Evolutionary conservation across 2,329 filamentous ascomycete genomes (phyloP).

Genomic region (Phialocephala sp.): DNA sequence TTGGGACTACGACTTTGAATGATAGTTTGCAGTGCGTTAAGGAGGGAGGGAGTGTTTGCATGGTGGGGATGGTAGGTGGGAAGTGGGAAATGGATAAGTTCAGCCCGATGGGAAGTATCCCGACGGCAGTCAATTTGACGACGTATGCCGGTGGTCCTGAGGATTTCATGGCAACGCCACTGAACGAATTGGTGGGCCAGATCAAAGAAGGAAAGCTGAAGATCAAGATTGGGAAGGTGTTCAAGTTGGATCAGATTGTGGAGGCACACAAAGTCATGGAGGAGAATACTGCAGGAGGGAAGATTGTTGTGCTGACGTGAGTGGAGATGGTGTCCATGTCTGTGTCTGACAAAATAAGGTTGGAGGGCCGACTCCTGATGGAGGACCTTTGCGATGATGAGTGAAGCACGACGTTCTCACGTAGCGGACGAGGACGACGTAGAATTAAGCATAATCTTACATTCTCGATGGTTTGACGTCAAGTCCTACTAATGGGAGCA

Average conservation of each 20-base stretch:
- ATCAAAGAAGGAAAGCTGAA: conserved; percentile 48
- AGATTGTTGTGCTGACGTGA: conserved; percentile 49
- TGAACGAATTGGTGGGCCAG: conserved; percentile 47
- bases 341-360: neutral
- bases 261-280: conserved; percentile 54
- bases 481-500: neutral
- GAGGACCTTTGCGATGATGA: neutral
- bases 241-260: conserved; percentile 51
- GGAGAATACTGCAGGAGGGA: conserved; percentile 49
- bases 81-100: conserved; percentile 47
- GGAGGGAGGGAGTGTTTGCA: conserved; percentile 49
- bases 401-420: neutral
- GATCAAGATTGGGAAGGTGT: conserved; percentile 49
- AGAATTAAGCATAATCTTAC: neutral
- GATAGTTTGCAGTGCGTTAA: conserved; percentile 51
- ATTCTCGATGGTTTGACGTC: neutral
- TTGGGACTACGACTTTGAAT: conserved; percentile 49
- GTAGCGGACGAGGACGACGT: neutral
- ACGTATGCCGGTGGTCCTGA: conserved; percentile 47
- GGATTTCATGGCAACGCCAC: conserved; percentile 50
- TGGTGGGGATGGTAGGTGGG: conserved; percentile 53
- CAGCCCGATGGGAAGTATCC: conserved; percentile 51
- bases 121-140: conserved; percentile 48
- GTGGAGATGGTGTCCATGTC: neutral
- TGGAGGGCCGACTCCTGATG: neutral